phyloP scores from a whole-genome alignment of 192 early-diverging fungal species.

The Piromyces sp. region DNA sequence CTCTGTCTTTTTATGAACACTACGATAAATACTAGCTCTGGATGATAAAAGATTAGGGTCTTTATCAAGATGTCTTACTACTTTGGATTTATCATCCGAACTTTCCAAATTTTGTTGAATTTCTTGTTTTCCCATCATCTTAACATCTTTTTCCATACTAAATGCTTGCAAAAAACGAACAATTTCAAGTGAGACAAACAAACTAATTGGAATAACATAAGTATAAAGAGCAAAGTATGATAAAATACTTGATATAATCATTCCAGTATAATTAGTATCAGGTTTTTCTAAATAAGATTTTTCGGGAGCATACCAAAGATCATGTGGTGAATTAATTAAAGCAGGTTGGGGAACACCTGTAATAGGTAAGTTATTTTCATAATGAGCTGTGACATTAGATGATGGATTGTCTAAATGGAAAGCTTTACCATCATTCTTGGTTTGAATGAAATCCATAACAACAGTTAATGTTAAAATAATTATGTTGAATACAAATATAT shows the following conservation, averaged over 20 bases:
- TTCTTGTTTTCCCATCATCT: conserved; percentile 19
- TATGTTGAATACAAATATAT: not conserved
- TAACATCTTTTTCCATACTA: conserved; percentile 42
- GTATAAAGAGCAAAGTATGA: conserved; percentile 39
- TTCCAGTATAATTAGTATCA: not conserved
- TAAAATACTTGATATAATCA: conserved; percentile 4
- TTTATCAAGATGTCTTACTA: not conserved
- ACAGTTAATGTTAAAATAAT: not conserved
- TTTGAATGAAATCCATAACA: not conserved
- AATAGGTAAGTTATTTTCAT: not conserved
- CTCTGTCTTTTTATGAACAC: not conserved
- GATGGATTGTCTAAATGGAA: not conserved
- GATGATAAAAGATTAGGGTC: not conserved
- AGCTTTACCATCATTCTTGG: not conserved
- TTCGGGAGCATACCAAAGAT: not conserved
- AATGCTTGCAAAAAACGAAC: conserved; percentile 44
- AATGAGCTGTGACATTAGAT: not conserved
- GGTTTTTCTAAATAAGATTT: not conserved
- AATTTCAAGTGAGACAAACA: conserved; percentile 56
- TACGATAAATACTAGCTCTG: not conserved
- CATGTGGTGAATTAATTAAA: not conserved
- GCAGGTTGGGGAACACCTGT: not conserved
- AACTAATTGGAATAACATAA: conserved; percentile 55
- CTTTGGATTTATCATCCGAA: not conserved
- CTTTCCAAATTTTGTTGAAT: not conserved